Evolutionary conservation across 139 green algal genomes (phyloP).

Genomic region (Chlorella vulgaris): DNA sequence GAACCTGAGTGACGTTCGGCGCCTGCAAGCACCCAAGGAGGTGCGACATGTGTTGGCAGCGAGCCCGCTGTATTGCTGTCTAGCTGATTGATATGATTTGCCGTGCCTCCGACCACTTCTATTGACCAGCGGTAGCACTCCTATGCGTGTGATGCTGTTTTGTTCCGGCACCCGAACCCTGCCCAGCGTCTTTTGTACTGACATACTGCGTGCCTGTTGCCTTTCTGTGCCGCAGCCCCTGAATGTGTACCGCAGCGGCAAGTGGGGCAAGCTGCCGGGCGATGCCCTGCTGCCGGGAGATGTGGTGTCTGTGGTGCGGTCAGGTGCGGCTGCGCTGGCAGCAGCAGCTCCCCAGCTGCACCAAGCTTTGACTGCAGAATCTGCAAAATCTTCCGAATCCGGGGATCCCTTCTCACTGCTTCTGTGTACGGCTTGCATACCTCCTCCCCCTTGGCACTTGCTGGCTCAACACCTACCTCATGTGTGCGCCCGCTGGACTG

Average conservation of each 20-base stretch:
- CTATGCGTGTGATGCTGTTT: no score
- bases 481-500: neutral
- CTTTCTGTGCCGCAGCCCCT: conserved; percentile 18
- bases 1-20: conserved; percentile 88
- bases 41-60: neutral
- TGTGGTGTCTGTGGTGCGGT: conserved; percentile 83
- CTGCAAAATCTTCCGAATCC: no score
- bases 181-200: no score
- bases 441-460: neutral
- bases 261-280: conserved; percentile 75
- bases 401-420: no score
- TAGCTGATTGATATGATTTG: no score
- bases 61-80: conserved; percentile 43
- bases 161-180: no score
- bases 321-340: neutral
- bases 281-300: conserved; percentile 93
- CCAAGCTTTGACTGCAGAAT: no score
- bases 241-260: conserved; percentile 61
- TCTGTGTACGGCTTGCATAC: neutral
- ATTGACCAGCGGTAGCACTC: no score
- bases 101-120: no score
- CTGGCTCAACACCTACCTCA: conserved; percentile 46
- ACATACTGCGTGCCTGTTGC: neutral
- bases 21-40: conserved; percentile 82
- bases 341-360: neutral